Conservation (phyloP, 164 flowering plant genomes). For the Vitis cinerea region DNA sequence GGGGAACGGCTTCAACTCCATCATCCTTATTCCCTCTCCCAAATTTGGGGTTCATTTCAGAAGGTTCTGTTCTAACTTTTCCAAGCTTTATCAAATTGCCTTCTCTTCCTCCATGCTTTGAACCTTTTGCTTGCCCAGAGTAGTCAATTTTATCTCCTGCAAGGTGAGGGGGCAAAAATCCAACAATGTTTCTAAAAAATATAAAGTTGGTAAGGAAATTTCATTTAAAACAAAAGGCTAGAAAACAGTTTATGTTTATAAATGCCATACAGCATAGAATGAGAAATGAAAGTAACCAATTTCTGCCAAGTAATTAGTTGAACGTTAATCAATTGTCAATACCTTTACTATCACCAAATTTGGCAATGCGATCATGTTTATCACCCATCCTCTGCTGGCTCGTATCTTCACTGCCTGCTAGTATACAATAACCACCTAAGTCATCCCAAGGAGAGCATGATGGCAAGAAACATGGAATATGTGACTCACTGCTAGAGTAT, state of each 20-base stretch:
- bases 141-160: conserved; percentile 42
- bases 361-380: conserved; percentile 28
- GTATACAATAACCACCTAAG: conserved; percentile 2
- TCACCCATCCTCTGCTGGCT: conserved; percentile 37
- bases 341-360: conserved; percentile 36
- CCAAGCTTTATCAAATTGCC: conserved; percentile 52
- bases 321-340: neutral
- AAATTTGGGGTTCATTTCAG: conserved; percentile 35
- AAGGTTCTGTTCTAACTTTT: conserved; percentile 41
- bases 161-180: conserved; percentile 6
- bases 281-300: neutral
- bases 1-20: conserved; percentile 29
- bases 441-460: neutral
- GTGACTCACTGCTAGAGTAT: too few relatives aligned
- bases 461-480: neutral
- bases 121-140: conserved; percentile 28
- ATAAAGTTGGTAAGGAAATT: neutral
- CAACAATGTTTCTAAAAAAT: neutral
- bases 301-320: neutral
- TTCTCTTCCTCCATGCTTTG: conserved; percentile 41
- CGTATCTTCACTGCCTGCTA: conserved; percentile 51
- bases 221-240: neutral
- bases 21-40: conserved; percentile 29
- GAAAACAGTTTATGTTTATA: too few relatives aligned
- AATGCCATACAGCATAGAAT: neutral